Evolutionary conservation across 257 asterid species (phyloP), one percentile per base, ranked within the genome.

Genomic region (Dorcoceras hygrometricum): DNA sequence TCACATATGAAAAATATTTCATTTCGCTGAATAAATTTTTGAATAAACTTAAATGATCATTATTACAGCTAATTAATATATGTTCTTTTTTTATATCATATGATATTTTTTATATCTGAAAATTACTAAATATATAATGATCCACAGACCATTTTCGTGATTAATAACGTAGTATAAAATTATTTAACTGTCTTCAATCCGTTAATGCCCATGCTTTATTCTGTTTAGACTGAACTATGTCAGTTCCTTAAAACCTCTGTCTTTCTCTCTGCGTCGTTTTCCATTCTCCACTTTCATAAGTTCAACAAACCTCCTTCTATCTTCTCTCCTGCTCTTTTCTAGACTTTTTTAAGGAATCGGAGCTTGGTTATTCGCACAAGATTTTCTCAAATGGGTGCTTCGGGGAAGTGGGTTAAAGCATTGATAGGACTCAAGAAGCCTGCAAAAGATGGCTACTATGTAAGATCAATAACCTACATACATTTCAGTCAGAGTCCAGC

Each of bases 321-420:
- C 50, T 12, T 39, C 20, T 10, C 20, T 12, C n/a, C n/a, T 12
- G 20, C 53, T 43, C 20, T 43, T 39, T 14, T 43, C 1, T 43
- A 43, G 51, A 43, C 4, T 14, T 43, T 10, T 19, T 18, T 34
- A 16, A 29, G 56, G 53, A 60, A 63, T 69, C 36, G 66, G 46
- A 39, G 58, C 63, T 69, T 71, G 74, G 48, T 10, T 18, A 59
- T 12, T 24, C 63, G 48, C 69, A 74, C 29, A n/a, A 5, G 53
- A 20, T 16, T 12, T 72, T 62, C 55, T 53, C 71, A 25, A 77
- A 91, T 89, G 98, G 95, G 96, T 72, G 87, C 89, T 83, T 89
- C 96, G 9, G 95, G 90, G 50, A 91, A 84, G 73, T 91, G 98
- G 97, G 87, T 91, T 27, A 91, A 89, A 77, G 85, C 90, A 7